These are phyloP conservation scores for Ceratocystis smalleyi DNA, from an alignment of 2,329 filamentous ascomycete species.

Conservation along the genomic window DNA sequence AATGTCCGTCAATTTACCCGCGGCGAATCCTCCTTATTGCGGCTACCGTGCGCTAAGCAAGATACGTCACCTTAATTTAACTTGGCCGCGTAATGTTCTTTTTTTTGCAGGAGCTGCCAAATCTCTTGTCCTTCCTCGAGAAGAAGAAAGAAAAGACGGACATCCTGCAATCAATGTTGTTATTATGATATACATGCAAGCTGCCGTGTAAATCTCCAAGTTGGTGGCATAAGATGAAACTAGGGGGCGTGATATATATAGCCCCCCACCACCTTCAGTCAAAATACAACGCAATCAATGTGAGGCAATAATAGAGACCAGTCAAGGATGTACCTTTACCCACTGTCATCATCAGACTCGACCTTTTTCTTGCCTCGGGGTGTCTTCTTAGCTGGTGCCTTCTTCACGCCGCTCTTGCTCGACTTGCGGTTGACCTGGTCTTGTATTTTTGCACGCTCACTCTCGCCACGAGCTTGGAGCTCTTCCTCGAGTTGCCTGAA, in stretches of 20 bases:
- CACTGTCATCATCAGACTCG: constrained; percentile 12
- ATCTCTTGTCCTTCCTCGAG: not conserved
- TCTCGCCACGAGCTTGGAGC: constrained; percentile 50
- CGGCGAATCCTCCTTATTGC: not conserved
- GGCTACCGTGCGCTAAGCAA: not conserved
- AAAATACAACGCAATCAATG: not conserved
- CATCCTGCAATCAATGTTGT: not conserved
- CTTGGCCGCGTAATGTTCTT: not conserved
- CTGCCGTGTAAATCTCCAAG: not conserved
- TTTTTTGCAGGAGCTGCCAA: not conserved
- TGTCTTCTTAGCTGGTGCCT: constrained; percentile 24
- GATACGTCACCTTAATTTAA: not conserved
- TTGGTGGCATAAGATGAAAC: not conserved
- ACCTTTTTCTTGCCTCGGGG: constrained; percentile 22
- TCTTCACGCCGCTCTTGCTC: constrained; percentile 38
- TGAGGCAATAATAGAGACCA: no score
- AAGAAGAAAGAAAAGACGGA: no score
- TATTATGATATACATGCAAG: not conserved
- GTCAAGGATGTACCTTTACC: not conserved
- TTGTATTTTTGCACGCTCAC: constrained; percentile 59
- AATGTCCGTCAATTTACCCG: not conserved
- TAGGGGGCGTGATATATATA: not conserved
- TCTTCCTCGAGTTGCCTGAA: constrained; percentile 51
- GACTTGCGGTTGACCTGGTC: constrained; percentile 65
- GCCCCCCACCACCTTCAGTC: not conserved